Conservation (phyloP, 148 eudicot species). For the Tetragonia tetragonoides region DNA sequence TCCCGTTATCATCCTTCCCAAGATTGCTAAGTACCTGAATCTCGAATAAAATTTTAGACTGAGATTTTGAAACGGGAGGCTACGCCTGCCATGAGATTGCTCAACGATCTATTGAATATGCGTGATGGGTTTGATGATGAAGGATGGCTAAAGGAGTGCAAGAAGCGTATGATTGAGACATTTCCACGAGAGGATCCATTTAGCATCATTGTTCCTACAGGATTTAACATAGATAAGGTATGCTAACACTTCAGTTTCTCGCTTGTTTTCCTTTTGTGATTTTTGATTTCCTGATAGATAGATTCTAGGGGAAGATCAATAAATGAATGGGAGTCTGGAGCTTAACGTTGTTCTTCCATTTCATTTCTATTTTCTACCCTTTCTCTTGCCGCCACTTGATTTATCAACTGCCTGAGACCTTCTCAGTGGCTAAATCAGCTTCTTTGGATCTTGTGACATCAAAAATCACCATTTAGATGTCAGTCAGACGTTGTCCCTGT, state of each 20-base stretch:
- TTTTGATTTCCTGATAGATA: background rate
- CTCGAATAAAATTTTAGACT: constrained; percentile 35
- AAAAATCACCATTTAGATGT: no score
- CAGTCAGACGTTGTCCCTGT: no score
- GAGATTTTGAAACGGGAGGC: constrained; percentile 91
- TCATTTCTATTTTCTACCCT: background rate
- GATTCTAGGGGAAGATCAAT: no score
- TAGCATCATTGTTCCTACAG: constrained; percentile 89
- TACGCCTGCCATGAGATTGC: constrained; percentile 89
- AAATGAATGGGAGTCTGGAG: background rate
- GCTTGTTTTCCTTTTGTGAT: background rate
- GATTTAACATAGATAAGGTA: constrained; percentile 91
- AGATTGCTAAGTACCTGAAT: background rate
- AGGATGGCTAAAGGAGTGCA: constrained; percentile 90
- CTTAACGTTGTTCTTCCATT: background rate
- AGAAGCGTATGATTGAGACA: constrained; percentile 71
- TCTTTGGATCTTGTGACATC: background rate
- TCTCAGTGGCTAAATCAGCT: background rate
- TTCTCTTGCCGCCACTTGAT: background rate
- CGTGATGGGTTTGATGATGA: constrained; percentile 92
- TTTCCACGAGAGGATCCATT: constrained; percentile 97
- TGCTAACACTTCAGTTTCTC: background rate
- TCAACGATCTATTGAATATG: constrained; percentile 80
- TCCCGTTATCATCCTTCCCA: background rate
- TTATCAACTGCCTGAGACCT: background rate